phyloP scores from a whole-genome alignment of 768 basidiomycete genomes.

The Lactifluus echinatus region DNA sequence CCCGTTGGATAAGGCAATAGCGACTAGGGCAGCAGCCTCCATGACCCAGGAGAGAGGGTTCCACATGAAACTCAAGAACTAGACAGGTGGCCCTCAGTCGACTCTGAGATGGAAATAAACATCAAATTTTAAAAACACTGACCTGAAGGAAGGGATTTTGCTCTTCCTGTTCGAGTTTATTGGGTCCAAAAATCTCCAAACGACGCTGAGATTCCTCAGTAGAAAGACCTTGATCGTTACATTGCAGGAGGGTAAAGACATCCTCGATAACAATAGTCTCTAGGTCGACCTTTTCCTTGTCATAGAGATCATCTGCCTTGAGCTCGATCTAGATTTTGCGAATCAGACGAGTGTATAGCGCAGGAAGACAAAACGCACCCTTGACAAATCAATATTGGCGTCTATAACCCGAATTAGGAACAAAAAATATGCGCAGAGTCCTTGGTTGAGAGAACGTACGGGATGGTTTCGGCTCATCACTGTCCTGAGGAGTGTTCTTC shows the following conservation, averaged over 20 bases:
- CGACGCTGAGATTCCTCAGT: slow-evolving; percentile 72
- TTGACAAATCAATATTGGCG: slow-evolving; percentile 82
- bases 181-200: slow-evolving; percentile 90
- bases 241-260: slow-evolving; percentile 93
- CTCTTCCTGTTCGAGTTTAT: slow-evolving; percentile 87
- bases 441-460: slow-evolving; percentile 38
- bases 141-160: slow-evolving; percentile 63
- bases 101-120: neutral
- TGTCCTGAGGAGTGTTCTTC: slow-evolving; percentile 75
- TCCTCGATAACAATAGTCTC: slow-evolving; percentile 96
- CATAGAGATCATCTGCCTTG: slow-evolving; percentile 89
- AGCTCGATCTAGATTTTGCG: slow-evolving; percentile 54
- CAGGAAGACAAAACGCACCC: slow-evolving; percentile 32
- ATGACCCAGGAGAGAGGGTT: slow-evolving; percentile 99
- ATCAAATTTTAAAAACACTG: neutral
- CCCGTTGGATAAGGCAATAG: slow-evolving; percentile 95
- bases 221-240: slow-evolving; percentile 70
- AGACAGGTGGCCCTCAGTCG: neutral
- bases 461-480: slow-evolving; percentile 56
- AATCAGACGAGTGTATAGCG: neutral
- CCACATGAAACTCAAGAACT: slow-evolving; percentile 99
- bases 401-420: slow-evolving; percentile 42
- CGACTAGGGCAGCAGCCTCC: slow-evolving; percentile 92
- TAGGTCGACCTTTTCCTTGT: slow-evolving; percentile 98
- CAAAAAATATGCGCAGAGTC: slow-evolving; percentile 7